These are phyloP conservation scores for Cubamyces sp. DNA, from an alignment of 768 basidiomycete species.

Conservation along the genomic window DNA sequence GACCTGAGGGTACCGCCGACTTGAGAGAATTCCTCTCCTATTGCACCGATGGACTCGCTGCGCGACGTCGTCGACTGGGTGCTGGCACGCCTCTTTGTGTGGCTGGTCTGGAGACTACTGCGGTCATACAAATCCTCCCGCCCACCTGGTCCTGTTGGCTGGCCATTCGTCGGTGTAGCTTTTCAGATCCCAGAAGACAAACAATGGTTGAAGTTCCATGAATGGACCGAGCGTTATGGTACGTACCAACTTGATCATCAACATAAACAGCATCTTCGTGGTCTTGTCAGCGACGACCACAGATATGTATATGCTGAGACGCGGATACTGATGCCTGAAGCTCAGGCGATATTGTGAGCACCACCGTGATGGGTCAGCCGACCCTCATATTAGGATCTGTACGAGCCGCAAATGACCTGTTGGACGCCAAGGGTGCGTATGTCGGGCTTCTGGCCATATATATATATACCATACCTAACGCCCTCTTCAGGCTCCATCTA, in stretches of 20 bases:
- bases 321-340: conserved; percentile 13
- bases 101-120: conserved; percentile 1
- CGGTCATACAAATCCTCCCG: conserved; percentile 4
- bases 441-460: neutral
- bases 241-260: neutral
- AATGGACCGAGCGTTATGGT: conserved; percentile 33
- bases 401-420: conserved; percentile 33
- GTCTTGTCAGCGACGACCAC: neutral
- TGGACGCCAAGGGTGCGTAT: conserved; percentile 34
- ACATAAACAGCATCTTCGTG: neutral
- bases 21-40: too few species aligned
- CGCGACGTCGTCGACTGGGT: neutral
- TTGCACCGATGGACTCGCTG: neutral
- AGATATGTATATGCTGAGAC: neutral
- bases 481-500: conserved; percentile 34
- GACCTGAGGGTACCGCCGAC: too few species aligned
- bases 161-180: conserved; percentile 31
- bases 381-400: conserved; percentile 34
- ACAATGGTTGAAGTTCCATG: conserved; percentile 34
- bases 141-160: conserved; percentile 30
- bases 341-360: conserved; percentile 32
- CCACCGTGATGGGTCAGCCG: conserved; percentile 34
- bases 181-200: conserved; percentile 32
- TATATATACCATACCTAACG: neutral
- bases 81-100: conserved; percentile 1